Conservation (phyloP, 2,329 filamentous ascomycete species). For the Onygena corvina region DNA sequence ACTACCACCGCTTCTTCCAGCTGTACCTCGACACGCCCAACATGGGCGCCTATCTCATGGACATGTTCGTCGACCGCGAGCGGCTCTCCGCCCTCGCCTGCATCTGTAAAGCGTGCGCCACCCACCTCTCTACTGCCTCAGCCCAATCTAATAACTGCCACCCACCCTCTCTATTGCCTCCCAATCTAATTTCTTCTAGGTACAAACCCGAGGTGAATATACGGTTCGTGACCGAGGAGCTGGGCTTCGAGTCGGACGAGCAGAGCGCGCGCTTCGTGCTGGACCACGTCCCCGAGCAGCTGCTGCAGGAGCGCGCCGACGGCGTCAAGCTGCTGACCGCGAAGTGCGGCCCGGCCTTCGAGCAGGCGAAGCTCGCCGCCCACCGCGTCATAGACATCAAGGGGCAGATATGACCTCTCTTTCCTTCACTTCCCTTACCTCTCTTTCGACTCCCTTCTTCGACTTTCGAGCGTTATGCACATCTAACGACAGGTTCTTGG, state of each 20-base stretch:
- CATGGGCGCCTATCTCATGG: conserved; percentile 97
- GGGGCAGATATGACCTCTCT: conserved; percentile 58
- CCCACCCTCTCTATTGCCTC: background rate
- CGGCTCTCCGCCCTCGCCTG: conserved; percentile 78
- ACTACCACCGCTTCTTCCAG: conserved; percentile 97
- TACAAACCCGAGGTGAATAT: conserved; percentile 86
- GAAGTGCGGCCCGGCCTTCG: conserved; percentile 63
- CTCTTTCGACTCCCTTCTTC: too few species aligned
- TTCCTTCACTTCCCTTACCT: conserved; percentile 13
- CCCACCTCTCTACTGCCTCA: too few species aligned
- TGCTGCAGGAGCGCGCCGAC: conserved; percentile 66
- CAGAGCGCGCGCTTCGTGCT: conserved; percentile 85
- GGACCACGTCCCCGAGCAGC: conserved; percentile 60
- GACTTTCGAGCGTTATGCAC: too few species aligned
- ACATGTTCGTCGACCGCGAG: conserved; percentile 95
- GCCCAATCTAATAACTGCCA: background rate
- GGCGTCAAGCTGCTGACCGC: conserved; percentile 61
- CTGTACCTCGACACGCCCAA: conserved; percentile 88
- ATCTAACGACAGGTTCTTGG: too few species aligned
- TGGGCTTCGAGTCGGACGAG: conserved; percentile 85
- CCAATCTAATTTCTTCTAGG: conserved; percentile 37
- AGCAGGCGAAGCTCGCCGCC: conserved; percentile 57
- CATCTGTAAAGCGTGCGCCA: conserved; percentile 88
- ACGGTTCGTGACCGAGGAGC: conserved; percentile 86
- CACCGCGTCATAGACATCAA: conserved; percentile 92